Conservation (phyloP, 441 rosid species). For the Arabidopsis lyrata region DNA sequence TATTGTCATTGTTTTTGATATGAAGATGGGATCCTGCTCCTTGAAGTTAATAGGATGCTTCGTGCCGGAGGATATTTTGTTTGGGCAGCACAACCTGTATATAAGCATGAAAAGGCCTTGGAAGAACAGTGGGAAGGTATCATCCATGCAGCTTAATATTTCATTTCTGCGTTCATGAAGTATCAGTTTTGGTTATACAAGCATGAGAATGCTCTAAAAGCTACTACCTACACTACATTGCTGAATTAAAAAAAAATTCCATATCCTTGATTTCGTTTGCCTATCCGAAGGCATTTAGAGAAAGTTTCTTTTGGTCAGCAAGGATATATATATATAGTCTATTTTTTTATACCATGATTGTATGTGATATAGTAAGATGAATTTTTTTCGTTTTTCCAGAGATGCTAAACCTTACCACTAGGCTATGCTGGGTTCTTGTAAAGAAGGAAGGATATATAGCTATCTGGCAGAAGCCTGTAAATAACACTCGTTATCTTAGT, state of each 20-base stretch:
- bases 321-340: constrained; percentile 22
- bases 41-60: constrained; percentile 96
- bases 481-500: constrained; percentile 85
- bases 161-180: constrained; percentile 1
- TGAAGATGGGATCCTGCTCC: constrained; percentile 95
- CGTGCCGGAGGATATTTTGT: constrained; percentile 96
- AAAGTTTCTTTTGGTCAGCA: not conserved
- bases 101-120: constrained; percentile 83
- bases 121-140: constrained; percentile 98
- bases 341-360: not conserved
- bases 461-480: constrained; percentile 86
- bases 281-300: constrained; percentile 2
- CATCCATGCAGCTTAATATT: constrained; percentile 24
- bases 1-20: constrained; percentile 28
- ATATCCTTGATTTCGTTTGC: not conserved
- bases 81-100: constrained; percentile 99
- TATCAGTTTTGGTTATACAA: constrained; percentile 1
- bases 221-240: not conserved
- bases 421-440: constrained; percentile 94
- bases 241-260: not conserved
- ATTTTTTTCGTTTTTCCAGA: constrained; percentile 54
- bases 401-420: constrained; percentile 90
- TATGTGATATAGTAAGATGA: constrained; percentile 31
- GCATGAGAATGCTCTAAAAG: constrained; percentile 1
- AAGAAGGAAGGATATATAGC: constrained; percentile 98